These are phyloP conservation scores for Obba rivulosa DNA, from an alignment of 768 basidiomycete genomes.

Conservation along the genomic window DNA sequence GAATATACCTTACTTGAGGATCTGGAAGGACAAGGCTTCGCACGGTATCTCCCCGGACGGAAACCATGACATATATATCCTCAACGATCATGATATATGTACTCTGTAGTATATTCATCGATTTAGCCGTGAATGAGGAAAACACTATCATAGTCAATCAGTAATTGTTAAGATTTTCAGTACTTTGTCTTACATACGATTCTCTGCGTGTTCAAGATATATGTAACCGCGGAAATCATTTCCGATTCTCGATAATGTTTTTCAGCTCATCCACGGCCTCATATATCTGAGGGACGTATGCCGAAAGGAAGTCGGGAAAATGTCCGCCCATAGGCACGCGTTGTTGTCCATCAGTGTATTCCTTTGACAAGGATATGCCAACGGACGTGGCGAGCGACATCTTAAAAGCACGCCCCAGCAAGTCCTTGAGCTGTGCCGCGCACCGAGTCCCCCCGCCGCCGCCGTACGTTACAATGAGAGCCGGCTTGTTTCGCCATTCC, in stretches of 20 bases:
- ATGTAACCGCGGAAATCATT: not conserved
- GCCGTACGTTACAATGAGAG: slow-evolving; percentile 30
- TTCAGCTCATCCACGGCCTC: slow-evolving; percentile 16
- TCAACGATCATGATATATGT: not conserved
- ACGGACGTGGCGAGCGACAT: slow-evolving; percentile 16
- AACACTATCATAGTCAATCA: too few species aligned
- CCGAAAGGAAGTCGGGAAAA: slow-evolving; percentile 17
- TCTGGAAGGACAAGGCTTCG: not conserved
- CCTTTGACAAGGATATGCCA: slow-evolving; percentile 13
- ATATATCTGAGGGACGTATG: slow-evolving; percentile 8
- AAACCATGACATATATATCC: not conserved
- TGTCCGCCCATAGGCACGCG: slow-evolving; percentile 10
- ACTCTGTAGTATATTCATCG: not conserved
- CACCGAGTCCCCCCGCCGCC: slow-evolving; percentile 27
- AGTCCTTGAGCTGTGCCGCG: slow-evolving; percentile 21
- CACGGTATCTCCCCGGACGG: not conserved
- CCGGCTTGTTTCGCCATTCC: slow-evolving; percentile 33
- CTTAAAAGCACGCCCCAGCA: slow-evolving; percentile 20
- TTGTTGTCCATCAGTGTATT: slow-evolving; percentile 9
- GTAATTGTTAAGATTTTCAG: too few species aligned
- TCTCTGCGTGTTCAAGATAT: too few species aligned
- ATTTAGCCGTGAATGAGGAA: too few species aligned
- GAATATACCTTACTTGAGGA: slow-evolving; percentile 45
- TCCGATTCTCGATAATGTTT: not conserved
- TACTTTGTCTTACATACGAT: too few species aligned